Conservation (phyloP, 208 protist genomes). For the Acanthamoeba culbertsoni region DNA sequence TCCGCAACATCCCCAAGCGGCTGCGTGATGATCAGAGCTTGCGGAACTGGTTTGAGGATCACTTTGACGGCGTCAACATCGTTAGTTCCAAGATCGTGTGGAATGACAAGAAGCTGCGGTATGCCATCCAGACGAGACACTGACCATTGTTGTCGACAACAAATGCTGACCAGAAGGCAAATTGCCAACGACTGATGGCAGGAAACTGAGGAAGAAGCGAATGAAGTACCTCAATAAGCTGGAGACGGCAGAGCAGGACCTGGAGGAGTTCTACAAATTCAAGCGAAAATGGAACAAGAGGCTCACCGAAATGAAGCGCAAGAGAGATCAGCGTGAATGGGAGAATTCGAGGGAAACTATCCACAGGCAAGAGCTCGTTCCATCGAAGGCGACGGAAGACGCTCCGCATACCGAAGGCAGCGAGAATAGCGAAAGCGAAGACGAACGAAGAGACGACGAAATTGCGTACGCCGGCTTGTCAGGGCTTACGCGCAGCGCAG, state of each 20-base stretch:
- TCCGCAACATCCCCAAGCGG: not conserved
- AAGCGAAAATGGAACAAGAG: not conserved
- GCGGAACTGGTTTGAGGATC: constrained; percentile 16
- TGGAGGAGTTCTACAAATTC: constrained; percentile 25
- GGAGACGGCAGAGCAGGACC: constrained; percentile 21
- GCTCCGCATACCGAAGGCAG: not conserved
- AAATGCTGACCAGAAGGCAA: too few relatives aligned
- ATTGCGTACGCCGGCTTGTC: too few relatives aligned
- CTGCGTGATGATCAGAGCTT: not conserved
- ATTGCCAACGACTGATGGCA: not conserved
- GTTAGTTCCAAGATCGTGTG: not conserved
- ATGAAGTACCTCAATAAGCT: not conserved
- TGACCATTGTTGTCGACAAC: too few relatives aligned
- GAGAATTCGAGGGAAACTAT: not conserved
- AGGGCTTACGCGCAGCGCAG: not conserved
- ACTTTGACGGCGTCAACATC: not conserved
- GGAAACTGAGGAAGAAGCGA: not conserved
- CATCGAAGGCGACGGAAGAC: not conserved
- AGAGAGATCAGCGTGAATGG: not conserved
- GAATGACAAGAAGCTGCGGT: constrained; percentile 7
- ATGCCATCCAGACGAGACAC: not conserved
- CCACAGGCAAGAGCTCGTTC: not conserved
- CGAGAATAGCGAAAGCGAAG: not conserved
- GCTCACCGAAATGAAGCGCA: not conserved
- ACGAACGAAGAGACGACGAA: not conserved